phyloP scores from a whole-genome alignment of 768 basidiomycete species.

The Hysterangium stoloniferum region DNA sequence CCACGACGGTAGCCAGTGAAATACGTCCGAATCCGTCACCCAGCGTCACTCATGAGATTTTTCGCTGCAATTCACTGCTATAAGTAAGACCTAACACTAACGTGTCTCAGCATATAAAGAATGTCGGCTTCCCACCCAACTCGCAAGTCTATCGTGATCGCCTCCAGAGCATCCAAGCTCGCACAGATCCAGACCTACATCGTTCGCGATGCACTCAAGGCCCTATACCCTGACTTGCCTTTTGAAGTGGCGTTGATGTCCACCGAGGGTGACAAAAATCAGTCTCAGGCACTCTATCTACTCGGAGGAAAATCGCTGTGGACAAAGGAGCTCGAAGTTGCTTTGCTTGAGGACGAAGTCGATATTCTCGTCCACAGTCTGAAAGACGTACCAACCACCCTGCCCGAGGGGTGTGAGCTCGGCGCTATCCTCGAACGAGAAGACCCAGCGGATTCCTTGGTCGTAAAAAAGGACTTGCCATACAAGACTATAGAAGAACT shows the following conservation, averaged over 20 bases:
- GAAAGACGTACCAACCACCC: slow-evolving; percentile 87
- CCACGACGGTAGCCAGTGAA: background rate
- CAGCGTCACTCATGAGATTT: background rate
- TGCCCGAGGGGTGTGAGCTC: slow-evolving; percentile 80
- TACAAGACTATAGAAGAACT: slow-evolving; percentile 77
- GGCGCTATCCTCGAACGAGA: slow-evolving; percentile 82
- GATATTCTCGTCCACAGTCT: slow-evolving; percentile 91
- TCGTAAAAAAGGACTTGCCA: slow-evolving; percentile 64
- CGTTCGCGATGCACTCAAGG: slow-evolving; percentile 57
- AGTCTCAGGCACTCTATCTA: slow-evolving; percentile 76
- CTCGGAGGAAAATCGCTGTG: slow-evolving; percentile 89
- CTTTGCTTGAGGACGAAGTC: slow-evolving; percentile 58
- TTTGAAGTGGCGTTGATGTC: slow-evolving; percentile 57
- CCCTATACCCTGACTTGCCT: slow-evolving; percentile 40
- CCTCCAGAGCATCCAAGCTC: slow-evolving; percentile 81
- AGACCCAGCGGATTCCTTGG: slow-evolving; percentile 82
- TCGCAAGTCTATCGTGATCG: slow-evolving; percentile 44
- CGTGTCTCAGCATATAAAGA: background rate
- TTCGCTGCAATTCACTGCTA: background rate
- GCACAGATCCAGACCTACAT: slow-evolving; percentile 86
- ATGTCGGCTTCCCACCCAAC: no score
- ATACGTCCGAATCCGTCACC: background rate
- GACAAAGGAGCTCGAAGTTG: slow-evolving; percentile 95
- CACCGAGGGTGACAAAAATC: slow-evolving; percentile 82
- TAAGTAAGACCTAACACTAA: background rate